A percentile compares a stretch with the other conserved stretches of the same genome.
Evolutionary conservation across 495 filamentous ascomycete genomes (phyloP).

Genomic region (Annulohypoxylon maeteangense): DNA sequence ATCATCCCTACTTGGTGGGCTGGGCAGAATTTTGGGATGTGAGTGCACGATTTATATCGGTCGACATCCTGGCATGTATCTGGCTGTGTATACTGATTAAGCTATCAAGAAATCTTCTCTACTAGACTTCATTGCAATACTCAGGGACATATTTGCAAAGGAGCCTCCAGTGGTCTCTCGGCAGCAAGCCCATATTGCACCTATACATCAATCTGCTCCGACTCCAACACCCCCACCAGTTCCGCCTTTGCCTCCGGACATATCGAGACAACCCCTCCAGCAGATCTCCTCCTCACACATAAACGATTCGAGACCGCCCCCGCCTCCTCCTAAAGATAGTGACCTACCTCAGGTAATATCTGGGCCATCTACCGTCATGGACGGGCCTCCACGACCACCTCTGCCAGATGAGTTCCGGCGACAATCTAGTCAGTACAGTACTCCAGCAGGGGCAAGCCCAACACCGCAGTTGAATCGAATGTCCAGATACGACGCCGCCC

Average conservation of each 20-base stretch:
- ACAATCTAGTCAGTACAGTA: constrained; percentile 45
- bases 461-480: constrained; percentile 42
- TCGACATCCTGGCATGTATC: neutral
- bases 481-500: constrained; percentile 57
- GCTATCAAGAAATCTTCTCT: constrained; percentile 77
- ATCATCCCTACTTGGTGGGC: constrained; percentile 92
- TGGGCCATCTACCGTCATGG: constrained; percentile 19
- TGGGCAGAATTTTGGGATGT: constrained; percentile 94
- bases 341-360: constrained; percentile 42
- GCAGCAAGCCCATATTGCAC: constrained; percentile 62
- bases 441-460: constrained; percentile 35
- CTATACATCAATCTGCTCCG: constrained; percentile 52
- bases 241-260: constrained; percentile 75
- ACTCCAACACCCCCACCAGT: constrained; percentile 69
- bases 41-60: constrained; percentile 52
- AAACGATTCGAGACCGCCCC: constrained; percentile 48
- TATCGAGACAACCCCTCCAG: constrained; percentile 49
- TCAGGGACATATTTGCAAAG: constrained; percentile 90
- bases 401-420: constrained; percentile 47
- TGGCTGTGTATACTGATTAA: neutral
- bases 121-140: constrained; percentile 79
- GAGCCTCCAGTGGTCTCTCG: constrained; percentile 90
- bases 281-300: constrained; percentile 30
- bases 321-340: constrained; percentile 58
- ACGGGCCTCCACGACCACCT: constrained; percentile 52